Evolutionary conservation across 768 basidiomycete genomes (phyloP).

Genomic region (Termitomyces sp.): DNA sequence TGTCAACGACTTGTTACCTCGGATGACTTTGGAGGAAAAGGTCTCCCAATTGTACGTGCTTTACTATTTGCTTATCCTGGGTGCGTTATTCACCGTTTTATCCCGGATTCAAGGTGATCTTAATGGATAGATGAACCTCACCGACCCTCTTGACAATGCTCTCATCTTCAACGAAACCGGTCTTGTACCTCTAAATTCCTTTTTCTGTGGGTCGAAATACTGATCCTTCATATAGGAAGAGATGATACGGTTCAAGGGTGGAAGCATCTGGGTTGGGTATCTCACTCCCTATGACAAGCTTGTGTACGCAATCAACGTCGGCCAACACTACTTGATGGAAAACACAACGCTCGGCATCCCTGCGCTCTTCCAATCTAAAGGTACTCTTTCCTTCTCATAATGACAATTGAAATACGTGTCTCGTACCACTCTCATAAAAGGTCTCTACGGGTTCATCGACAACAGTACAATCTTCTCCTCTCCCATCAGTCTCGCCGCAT

Average conservation of each 20-base stretch:
- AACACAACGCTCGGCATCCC: slow-evolving; percentile 74
- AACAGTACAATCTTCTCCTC: slow-evolving; percentile 70
- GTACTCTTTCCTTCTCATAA: slow-evolving; percentile 17
- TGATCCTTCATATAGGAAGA: slow-evolving; percentile 31
- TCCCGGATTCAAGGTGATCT: slow-evolving; percentile 59
- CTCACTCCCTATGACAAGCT: slow-evolving; percentile 58
- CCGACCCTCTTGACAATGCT: slow-evolving; percentile 57
- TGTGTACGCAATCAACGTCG: slow-evolving; percentile 50
- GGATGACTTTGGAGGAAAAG: no score
- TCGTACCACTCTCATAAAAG: slow-evolving; percentile 26
- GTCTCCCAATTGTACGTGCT: no score
- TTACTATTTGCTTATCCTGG: neutral
- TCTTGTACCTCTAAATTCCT: slow-evolving; percentile 28
- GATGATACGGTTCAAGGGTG: slow-evolving; percentile 53
- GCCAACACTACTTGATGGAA: slow-evolving; percentile 63
- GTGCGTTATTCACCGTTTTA: neutral
- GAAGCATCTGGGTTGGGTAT: slow-evolving; percentile 66
- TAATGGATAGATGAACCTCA: slow-evolving; percentile 59
- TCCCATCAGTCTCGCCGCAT: slow-evolving; percentile 59
- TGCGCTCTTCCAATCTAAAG: slow-evolving; percentile 58
- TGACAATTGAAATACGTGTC: neutral
- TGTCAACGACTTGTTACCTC: no score
- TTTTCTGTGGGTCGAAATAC: neutral
- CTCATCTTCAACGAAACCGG: slow-evolving; percentile 54
- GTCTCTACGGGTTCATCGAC: slow-evolving; percentile 65